These are phyloP conservation scores for Sistotremastrum suecicum DNA, from an alignment of 768 basidiomycete genomes.

Conservation along the genomic window DNA sequence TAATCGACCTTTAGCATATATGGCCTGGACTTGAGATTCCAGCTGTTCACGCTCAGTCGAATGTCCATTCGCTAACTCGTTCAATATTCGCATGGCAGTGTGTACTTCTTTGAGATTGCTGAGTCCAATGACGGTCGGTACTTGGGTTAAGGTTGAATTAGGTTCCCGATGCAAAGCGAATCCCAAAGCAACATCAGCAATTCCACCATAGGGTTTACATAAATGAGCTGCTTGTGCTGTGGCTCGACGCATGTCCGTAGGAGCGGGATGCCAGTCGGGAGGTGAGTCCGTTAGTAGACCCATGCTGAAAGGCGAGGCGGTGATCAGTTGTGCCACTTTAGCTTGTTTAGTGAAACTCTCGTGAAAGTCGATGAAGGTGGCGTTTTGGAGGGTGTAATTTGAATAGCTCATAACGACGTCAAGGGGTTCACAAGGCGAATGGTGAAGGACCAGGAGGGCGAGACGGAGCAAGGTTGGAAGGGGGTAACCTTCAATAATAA, in stretches of 20 bases:
- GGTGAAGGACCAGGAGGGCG: slow-evolving; percentile 57
- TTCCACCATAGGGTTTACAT: slow-evolving; percentile 26
- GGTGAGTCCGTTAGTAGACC: slow-evolving; percentile 47
- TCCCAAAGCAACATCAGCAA: slow-evolving; percentile 60
- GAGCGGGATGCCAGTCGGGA: slow-evolving; percentile 70
- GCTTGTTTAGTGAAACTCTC: slow-evolving; percentile 47
- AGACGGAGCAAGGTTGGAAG: slow-evolving; percentile 76
- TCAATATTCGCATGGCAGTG: slow-evolving; percentile 55
- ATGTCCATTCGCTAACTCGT: slow-evolving; percentile 32
- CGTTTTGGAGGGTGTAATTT: slow-evolving; percentile 66
- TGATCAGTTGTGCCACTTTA: slow-evolving; percentile 48
- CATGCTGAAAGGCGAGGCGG: slow-evolving; percentile 81
- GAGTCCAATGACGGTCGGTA: slow-evolving; percentile 59
- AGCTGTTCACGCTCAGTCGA: slow-evolving; percentile 24
- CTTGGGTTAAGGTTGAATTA: slow-evolving; percentile 24
- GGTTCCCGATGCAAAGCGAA: slow-evolving; percentile 34
- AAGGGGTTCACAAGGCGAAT: slow-evolving; percentile 51
- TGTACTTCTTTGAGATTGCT: slow-evolving; percentile 64
- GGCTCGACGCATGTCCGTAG: slow-evolving; percentile 31
- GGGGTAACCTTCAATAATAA: slow-evolving; percentile 45
- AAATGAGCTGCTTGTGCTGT: slow-evolving; percentile 21
- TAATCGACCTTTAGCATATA: neutral
- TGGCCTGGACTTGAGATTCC: slow-evolving; percentile 24
- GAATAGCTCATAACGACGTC: slow-evolving; percentile 74
- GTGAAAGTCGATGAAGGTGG: slow-evolving; percentile 40